Base-by-base conservation (phyloP, 2,329 filamentous ascomycete genomes). In the Curvularia sp. region DNA sequence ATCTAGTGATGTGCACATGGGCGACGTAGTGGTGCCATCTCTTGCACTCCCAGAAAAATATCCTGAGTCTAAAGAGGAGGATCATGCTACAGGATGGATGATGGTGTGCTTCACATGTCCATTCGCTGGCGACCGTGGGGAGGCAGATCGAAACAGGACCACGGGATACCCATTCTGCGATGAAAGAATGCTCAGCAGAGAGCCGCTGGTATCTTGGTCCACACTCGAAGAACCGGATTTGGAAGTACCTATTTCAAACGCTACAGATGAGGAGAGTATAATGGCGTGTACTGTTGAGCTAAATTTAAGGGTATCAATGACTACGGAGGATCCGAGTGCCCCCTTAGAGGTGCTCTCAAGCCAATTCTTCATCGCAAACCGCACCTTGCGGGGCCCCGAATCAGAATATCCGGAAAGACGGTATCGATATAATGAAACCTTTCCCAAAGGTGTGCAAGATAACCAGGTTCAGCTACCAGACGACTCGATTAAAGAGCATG, bases 221-320 rank as follows among this genome's bases (percentile, higher is more conserved):
- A 48, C 10, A 1, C 4, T 7, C 10, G 13, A 20, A 28, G 44
- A 13, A 5, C 18, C 44, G 30, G n/a, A 24, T 8, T 20, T 56
- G 9, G 22, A 15, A 20, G 31, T 51, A 13, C 54, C 54, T 8
- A 18, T 52, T 3, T 26, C 33, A 8, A 47, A 30, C 7, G 24
- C 18, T 9, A 20, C 24, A 20, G 48, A 13, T 22, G 41, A 12
- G 26, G 54, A 52, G 2, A 41, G 13, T 15, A 26, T 31, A 28
- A 52, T 51, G 24, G 54, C 54, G 30, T 56, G 54, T 42, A 22
- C 30, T 5, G n/a, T 56, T 35, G 31, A 28, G 4, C 35, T 46
- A 26, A 18, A 31, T 12, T 12, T 33, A 24, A 3, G 28, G 5
- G 1, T 4, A 8, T 0, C 22, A 26, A 30, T 20, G 22, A 12